Conservation (phyloP, 306 rosid species). For the Cucumis hystrix region DNA sequence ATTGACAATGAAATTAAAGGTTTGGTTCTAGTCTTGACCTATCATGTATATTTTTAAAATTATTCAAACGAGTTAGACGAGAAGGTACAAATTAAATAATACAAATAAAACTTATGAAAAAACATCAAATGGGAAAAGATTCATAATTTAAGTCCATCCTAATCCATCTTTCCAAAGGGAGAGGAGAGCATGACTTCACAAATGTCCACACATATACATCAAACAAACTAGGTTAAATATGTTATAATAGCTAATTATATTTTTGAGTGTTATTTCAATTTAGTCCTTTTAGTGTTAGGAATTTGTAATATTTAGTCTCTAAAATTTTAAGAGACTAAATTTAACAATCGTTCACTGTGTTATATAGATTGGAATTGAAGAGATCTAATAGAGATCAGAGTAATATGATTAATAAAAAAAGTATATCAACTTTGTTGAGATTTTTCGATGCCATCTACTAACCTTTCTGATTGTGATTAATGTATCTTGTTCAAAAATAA, state of each 20-base stretch:
- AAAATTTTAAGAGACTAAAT: no score
- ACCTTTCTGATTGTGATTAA: no score
- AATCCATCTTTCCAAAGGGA: background rate
- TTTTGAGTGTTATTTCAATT: background rate
- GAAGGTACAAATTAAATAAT: background rate
- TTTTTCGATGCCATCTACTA: no score
- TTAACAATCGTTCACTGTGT: no score
- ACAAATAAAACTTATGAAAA: background rate
- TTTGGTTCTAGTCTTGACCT: background rate
- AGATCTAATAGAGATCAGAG: no score
- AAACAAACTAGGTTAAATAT: background rate
- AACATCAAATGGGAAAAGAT: background rate
- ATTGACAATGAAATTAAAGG: background rate
- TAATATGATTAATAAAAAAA: no score
- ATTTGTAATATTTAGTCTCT: background rate
- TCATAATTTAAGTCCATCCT: background rate
- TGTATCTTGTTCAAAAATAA: no score
- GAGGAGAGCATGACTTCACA: background rate
- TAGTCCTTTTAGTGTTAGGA: no score
- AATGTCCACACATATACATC: background rate
- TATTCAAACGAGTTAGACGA: background rate
- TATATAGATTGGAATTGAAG: no score
- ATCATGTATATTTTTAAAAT: background rate
- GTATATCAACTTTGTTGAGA: no score
- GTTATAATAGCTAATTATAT: background rate